phyloP scores from a whole-genome alignment of 2,329 filamentous ascomycete genomes.

The Penicillium hesseltinei region DNA sequence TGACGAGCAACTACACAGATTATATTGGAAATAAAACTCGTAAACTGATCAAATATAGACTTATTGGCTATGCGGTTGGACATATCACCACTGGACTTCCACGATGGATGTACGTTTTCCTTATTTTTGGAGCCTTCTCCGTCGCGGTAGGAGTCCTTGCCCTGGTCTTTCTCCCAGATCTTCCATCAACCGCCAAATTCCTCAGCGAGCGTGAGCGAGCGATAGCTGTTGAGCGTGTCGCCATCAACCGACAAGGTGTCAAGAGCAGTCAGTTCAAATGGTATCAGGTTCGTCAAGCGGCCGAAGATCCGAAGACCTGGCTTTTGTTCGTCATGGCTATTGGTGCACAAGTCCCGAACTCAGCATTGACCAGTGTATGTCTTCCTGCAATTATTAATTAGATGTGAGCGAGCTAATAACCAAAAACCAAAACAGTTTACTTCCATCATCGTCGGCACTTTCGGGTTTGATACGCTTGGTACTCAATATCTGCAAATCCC shows the following conservation, averaged over 20 bases:
- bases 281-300: constrained; percentile 49
- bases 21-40: neutral
- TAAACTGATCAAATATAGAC: constrained; percentile 10
- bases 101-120: constrained; percentile 58
- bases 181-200: constrained; percentile 46
- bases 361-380: constrained; percentile 51
- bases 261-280: constrained; percentile 53
- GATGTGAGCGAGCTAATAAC: neutral
- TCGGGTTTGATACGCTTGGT: constrained; percentile 50
- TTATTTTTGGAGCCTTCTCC: constrained; percentile 51
- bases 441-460: constrained; percentile 50
- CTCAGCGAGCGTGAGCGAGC: constrained; percentile 51
- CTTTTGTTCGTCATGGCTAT: constrained; percentile 55
- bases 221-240: constrained; percentile 55
- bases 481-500: constrained; percentile 61
- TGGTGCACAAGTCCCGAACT: constrained; percentile 57
- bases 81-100: constrained; percentile 55
- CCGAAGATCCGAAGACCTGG: constrained; percentile 59
- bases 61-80: constrained; percentile 59
- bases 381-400: neutral
- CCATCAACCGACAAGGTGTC: constrained; percentile 53
- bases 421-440: constrained; percentile 36
- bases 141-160: constrained; percentile 39
- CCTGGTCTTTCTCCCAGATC: constrained; percentile 44
- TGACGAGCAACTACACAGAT: neutral